These are phyloP conservation scores for Candida neerlandica DNA, from an alignment of 1,139 yeast species.

Conservation along the genomic window DNA sequence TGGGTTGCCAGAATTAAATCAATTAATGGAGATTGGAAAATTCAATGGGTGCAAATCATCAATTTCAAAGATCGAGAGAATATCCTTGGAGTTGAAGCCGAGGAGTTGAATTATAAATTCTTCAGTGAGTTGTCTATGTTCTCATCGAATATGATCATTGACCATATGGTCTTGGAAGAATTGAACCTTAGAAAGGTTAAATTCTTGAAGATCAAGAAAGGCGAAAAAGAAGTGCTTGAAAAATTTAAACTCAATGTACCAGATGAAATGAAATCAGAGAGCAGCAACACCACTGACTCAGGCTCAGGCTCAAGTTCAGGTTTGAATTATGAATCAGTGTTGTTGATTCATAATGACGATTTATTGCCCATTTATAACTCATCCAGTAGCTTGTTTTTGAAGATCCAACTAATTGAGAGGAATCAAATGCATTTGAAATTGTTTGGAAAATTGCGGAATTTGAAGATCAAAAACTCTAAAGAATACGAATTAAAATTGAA, in stretches of 20 bases:
- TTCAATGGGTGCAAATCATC: constrained; percentile 50
- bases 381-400: constrained; percentile 38
- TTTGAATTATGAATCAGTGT: constrained; percentile 28
- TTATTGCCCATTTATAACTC: constrained; percentile 41
- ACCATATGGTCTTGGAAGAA: constrained; percentile 66
- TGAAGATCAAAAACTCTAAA: constrained; percentile 17
- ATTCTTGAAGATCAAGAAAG: constrained; percentile 28
- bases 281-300: no score
- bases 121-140: constrained; percentile 51
- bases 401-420: constrained; percentile 29
- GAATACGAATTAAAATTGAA: constrained; percentile 23
- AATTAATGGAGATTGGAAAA: constrained; percentile 62
- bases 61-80: constrained; percentile 15
- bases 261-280: background rate
- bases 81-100: constrained; percentile 17
- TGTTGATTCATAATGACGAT: constrained; percentile 36
- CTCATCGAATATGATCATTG: constrained; percentile 61
- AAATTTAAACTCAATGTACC: constrained; percentile 17
- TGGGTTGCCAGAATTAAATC: constrained; percentile 69
- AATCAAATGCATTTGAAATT: constrained; percentile 30
- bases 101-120: constrained; percentile 47
- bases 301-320: background rate
- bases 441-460: constrained; percentile 35
- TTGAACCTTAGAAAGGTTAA: constrained; percentile 45
- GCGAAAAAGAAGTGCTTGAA: constrained; percentile 11